Percentiles rank a stretch among this genome's conserved stretches.
These are phyloP conservation scores for Alliaria petiolata DNA, from an alignment of 345 rosid species.

Conservation along the genomic window DNA sequence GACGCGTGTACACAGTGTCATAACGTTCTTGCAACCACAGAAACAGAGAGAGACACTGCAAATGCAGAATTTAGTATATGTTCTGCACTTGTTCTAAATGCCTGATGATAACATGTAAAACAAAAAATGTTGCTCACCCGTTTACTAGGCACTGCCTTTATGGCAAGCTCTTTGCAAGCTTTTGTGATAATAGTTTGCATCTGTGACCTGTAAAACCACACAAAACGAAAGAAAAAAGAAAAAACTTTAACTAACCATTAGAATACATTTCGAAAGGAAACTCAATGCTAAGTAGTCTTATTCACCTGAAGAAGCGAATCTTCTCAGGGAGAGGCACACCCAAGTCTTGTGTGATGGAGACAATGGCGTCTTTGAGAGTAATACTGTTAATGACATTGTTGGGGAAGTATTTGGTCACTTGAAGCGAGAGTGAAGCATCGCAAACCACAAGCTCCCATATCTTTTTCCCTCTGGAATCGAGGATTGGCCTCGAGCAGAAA, in stretches of 20 bases:
- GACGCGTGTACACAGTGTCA: slow-evolving; percentile 73
- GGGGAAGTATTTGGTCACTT: slow-evolving; percentile 79
- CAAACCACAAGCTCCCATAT: slow-evolving; percentile 94
- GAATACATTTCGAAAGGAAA: too few relatives aligned
- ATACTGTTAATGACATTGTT: slow-evolving; percentile 91
- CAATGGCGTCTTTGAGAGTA: slow-evolving; percentile 75
- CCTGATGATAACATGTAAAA: not conserved
- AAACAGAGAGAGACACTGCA: slow-evolving; percentile 79
- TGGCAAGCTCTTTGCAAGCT: slow-evolving; percentile 71
- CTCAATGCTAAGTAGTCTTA: too few relatives aligned
- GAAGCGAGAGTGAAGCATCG: slow-evolving; percentile 76
- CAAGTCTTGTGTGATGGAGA: slow-evolving; percentile 56
- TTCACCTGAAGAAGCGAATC: slow-evolving; percentile 81
- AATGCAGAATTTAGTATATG: not conserved
- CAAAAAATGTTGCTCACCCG: slow-evolving; percentile 45
- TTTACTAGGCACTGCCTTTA: slow-evolving; percentile 83
- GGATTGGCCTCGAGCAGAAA: slow-evolving; percentile 92
- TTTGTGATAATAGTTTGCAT: slow-evolving; percentile 93
- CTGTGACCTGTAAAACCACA: slow-evolving; percentile 77
- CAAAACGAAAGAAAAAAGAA: too few relatives aligned
- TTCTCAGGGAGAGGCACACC: slow-evolving; percentile 75
- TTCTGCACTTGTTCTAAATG: not conserved
- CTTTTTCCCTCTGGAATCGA: slow-evolving; percentile 86
- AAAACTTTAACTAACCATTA: too few relatives aligned
- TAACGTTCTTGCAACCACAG: slow-evolving; percentile 92